Evolutionary conservation across 1,139 yeast species (phyloP).

Genomic region (Pichia sp.): DNA sequence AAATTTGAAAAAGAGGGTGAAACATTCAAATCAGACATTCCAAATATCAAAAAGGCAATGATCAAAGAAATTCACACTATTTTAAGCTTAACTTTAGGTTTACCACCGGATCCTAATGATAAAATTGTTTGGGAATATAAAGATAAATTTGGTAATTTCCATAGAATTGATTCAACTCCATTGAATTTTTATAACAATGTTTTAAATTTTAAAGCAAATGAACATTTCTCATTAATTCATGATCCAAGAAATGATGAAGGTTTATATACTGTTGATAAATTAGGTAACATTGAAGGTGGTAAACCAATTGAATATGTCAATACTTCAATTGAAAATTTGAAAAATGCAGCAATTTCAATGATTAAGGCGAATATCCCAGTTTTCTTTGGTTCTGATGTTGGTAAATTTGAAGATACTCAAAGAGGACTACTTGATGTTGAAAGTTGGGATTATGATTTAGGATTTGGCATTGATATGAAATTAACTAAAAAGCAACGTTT

Average conservation of each 20-base stretch:
- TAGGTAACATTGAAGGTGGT: slow-evolving; percentile 57
- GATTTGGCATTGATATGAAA: slow-evolving; percentile 46
- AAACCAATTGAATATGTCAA: slow-evolving; percentile 60
- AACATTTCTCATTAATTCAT: slow-evolving; percentile 51
- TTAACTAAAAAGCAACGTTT: slow-evolving; percentile 50
- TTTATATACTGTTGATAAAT: slow-evolving; percentile 56
- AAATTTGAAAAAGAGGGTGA: slow-evolving; percentile 14
- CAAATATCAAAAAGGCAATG: slow-evolving; percentile 41
- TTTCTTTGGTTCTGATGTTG: slow-evolving; percentile 67
- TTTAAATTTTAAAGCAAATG: slow-evolving; percentile 41
- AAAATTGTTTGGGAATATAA: slow-evolving; percentile 53
- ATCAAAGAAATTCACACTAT: slow-evolving; percentile 48
- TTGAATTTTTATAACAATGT: slow-evolving; percentile 43
- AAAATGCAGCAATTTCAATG: slow-evolving; percentile 51
- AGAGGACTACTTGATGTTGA: slow-evolving; percentile 51
- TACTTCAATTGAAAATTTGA: slow-evolving; percentile 42
- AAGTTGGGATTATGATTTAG: slow-evolving; percentile 51
- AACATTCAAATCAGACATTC: slow-evolving; percentile 14
- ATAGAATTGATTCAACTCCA: slow-evolving; percentile 45
- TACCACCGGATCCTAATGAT: slow-evolving; percentile 56
- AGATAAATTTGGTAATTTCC: slow-evolving; percentile 50
- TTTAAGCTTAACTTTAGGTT: slow-evolving; percentile 51
- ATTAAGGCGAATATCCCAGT: slow-evolving; percentile 58
- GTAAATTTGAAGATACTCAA: slow-evolving; percentile 43
- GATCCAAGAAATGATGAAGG: slow-evolving; percentile 57